Base-by-base conservation (phyloP, 2,329 filamentous ascomycete genomes). In the Fusarium sp. region DNA sequence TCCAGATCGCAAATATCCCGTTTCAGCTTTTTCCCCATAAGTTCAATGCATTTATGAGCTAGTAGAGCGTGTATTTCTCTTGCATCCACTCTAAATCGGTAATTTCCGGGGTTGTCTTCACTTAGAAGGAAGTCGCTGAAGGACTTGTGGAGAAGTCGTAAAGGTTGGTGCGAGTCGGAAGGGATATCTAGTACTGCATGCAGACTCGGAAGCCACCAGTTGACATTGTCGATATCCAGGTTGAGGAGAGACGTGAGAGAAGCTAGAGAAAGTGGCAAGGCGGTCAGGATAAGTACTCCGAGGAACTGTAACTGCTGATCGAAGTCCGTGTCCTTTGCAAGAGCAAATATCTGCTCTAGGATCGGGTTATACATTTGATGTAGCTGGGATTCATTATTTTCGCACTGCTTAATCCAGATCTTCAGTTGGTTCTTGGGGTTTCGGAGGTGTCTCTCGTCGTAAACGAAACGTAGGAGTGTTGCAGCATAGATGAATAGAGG, bases 11-110 rank as follows among this genome's bases (percentile, higher is more conserved):
- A 54, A 6, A 54, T 43, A 14, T 54, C 50, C 1, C 21, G 27
- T 5, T n/a, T 54, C 1, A 54, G 18, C 7, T 9, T 3, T 3
- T 1, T 12, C 5, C 3, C 12, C 40, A 43, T 32, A 0, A 7
- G 0, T 3, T 8, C 10, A 13, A 25, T 51, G 2, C 50, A 54
- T 10, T 3, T 43, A 5, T 28, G 14, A 13, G 50, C 37, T 12
- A 54, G 3, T 4, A 30, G 5, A 32, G n/a, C n/a, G 9, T 32
- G 37, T 18, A 30, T 43, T 4, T 10, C 3, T n/a, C 4, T 16
- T 6, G 20, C 1, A 7, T 32, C 20, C 13, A n/a, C n/a, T n/a
- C n/a, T n/a, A n/a, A n/a, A n/a, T n/a, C n/a, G n/a, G n/a, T n/a
- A n/a, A n/a, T n/a, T n/a, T n/a, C n/a, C n/a, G n/a, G n/a, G n/a